Conservation (phyloP, 495 filamentous ascomycete species). For the Thozetella sp. region DNA sequence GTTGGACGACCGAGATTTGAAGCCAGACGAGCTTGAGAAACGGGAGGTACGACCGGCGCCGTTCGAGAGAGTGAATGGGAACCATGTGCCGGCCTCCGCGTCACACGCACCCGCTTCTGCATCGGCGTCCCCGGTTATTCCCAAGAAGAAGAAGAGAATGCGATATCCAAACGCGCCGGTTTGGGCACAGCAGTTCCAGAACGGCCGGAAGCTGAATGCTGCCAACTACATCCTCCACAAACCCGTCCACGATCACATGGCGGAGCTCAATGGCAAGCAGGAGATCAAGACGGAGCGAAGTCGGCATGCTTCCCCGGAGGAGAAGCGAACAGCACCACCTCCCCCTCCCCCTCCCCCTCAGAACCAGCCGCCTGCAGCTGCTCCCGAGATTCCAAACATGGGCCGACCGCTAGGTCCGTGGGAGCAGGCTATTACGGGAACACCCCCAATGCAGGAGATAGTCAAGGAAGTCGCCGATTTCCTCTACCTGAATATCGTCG, state of each 20-base stretch:
- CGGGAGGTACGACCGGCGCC: slow-evolving; percentile 39
- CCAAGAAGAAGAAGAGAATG: slow-evolving; percentile 33
- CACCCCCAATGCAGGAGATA: slow-evolving; percentile 67
- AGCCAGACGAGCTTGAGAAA: slow-evolving; percentile 43
- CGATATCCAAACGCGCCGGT: slow-evolving; percentile 38
- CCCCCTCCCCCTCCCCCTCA: slow-evolving; percentile 6
- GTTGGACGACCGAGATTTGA: slow-evolving; percentile 50
- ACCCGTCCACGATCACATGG: slow-evolving; percentile 19
- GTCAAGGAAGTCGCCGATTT: slow-evolving; percentile 73
- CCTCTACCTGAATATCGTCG: slow-evolving; percentile 68
- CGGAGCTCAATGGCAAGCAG: slow-evolving; percentile 35
- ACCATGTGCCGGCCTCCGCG: slow-evolving; percentile 21
- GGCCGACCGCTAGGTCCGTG: slow-evolving; percentile 56
- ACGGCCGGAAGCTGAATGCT: slow-evolving; percentile 21
- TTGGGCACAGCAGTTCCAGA: slow-evolving; percentile 39
- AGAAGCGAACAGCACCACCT: slow-evolving; percentile 31
- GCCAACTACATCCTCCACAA: slow-evolving; percentile 39
- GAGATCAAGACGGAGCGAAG: slow-evolving; percentile 36
- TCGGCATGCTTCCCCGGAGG: slow-evolving; percentile 49
- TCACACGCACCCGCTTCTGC: slow-evolving; percentile 7
- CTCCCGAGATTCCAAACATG: slow-evolving; percentile 4
- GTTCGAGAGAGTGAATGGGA: slow-evolving; percentile 40
- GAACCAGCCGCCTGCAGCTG: slow-evolving; percentile 1
- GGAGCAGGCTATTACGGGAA: slow-evolving; percentile 72
- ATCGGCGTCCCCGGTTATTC: slow-evolving; percentile 26